Percentiles rank a stretch among this genome's conserved stretches.
Conservation (phyloP, 2,329 filamentous ascomycete genomes). For the Hymenoscyphus fructigenus region DNA sequence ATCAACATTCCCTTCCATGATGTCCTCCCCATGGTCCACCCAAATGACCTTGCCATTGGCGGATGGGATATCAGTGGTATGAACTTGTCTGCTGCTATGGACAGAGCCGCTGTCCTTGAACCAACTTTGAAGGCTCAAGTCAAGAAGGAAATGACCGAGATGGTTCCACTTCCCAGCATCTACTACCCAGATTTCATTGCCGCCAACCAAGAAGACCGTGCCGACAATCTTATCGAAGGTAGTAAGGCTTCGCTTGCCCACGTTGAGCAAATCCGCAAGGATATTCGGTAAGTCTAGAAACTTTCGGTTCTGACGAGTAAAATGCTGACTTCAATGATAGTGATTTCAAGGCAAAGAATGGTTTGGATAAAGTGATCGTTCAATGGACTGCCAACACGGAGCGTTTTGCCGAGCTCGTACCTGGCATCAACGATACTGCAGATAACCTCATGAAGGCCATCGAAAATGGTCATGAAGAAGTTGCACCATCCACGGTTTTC, state of each 20-base stretch:
- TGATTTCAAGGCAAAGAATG: slow-evolving; percentile 84
- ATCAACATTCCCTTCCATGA: slow-evolving; percentile 96
- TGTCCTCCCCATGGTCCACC: slow-evolving; percentile 93
- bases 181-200: slow-evolving; percentile 99
- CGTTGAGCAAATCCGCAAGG: slow-evolving; percentile 87
- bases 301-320: background rate
- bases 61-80: slow-evolving; percentile 96
- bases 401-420: slow-evolving; percentile 84
- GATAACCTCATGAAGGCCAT: slow-evolving; percentile 91
- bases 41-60: slow-evolving; percentile 90
- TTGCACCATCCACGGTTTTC: slow-evolving; percentile 95
- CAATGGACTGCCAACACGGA: slow-evolving; percentile 99
- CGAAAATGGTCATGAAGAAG: slow-evolving; percentile 80
- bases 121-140: slow-evolving; percentile 89
- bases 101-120: slow-evolving; percentile 91
- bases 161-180: slow-evolving; percentile 89
- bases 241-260: slow-evolving; percentile 82
- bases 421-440: slow-evolving; percentile 93
- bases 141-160: slow-evolving; percentile 85
- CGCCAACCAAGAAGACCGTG: slow-evolving; percentile 94
- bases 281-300: slow-evolving; percentile 67
- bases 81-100: slow-evolving; percentile 90
- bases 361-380: slow-evolving; percentile 91
- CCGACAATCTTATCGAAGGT: slow-evolving; percentile 84
- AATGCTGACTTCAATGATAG: slow-evolving; percentile 41